Evolutionary conservation across 2,329 filamentous ascomycete genomes (phyloP).

Genomic region (Epichloe sylvatica): DNA sequence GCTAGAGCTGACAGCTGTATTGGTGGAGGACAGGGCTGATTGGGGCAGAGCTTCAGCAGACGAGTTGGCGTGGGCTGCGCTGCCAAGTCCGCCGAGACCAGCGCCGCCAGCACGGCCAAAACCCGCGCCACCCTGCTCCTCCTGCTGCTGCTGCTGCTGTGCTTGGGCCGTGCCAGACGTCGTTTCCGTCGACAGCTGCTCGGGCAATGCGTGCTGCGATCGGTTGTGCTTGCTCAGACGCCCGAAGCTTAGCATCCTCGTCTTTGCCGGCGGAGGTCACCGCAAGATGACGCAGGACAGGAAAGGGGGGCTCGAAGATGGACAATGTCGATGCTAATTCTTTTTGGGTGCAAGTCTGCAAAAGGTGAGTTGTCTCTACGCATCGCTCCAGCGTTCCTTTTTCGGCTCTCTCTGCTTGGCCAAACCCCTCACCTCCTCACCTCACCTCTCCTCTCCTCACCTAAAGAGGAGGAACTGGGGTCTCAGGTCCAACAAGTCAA

Average conservation of each 20-base stretch:
- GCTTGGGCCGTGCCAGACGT: constrained; percentile 14
- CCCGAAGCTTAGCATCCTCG: constrained; percentile 38
- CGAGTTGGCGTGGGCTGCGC: constrained; percentile 15
- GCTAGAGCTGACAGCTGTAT: constrained; percentile 30
- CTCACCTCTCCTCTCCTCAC: no score
- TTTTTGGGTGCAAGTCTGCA: constrained; percentile 5
- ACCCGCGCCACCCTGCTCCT: neutral
- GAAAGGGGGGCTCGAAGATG: neutral
- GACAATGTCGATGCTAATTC: constrained; percentile 3
- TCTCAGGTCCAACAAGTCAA: neutral
- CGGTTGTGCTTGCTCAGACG: constrained; percentile 43
- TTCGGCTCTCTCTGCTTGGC: constrained; percentile 1
- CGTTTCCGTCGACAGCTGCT: constrained; percentile 23
- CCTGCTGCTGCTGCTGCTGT: neutral
- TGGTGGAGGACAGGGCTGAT: constrained; percentile 32
- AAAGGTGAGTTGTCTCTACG: constrained; percentile 5
- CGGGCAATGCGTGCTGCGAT: constrained; percentile 41
- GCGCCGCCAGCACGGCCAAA: neutral
- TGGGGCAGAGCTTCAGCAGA: constrained; percentile 22
- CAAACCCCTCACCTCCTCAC: neutral
- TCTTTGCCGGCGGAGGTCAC: constrained; percentile 2
- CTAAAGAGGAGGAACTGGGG: no score
- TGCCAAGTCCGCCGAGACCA: neutral
- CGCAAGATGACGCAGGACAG: neutral
- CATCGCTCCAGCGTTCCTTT: constrained; percentile 1